Evolutionary conservation across 805 yeast species (phyloP), one percentile per base, ranked within the genome.

Genomic region (Phaffomyces thermotolerans): DNA sequence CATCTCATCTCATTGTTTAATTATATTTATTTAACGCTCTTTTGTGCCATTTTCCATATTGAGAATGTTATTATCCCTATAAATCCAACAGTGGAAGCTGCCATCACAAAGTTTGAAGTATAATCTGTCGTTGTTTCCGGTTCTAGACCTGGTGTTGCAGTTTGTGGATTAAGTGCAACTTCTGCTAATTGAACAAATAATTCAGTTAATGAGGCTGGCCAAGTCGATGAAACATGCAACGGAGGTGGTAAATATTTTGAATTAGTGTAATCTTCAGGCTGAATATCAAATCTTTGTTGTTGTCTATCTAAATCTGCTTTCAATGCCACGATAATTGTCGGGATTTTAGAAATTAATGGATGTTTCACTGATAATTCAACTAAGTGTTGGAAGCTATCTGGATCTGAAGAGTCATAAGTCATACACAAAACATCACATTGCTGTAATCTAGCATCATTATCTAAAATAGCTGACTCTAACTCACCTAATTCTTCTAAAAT

Each of bases 241-340:
- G 99, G 99, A 4, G 93, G 85, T 10, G 81, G 79, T 14, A 93
- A 59, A 45, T 63, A 69, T 6, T 89, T 62, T 6, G 75, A 71
- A 25, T 86, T 68, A 0, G 96, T 81, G 56, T 81, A 89, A 24
- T 78, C 81, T 52, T 93, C 98, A 0, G 99, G 99, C 57, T 87
- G 96, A 6, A 74, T 67, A 43, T 78, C 85, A 33, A 83, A 79
- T 32, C 99, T 64, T 57, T 93, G 99, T 57, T 91, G 97, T 59
- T 90, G 98, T 52, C 95, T 80, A 61, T 93, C 99, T 32, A 88
- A 68, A 63, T 93, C 99, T 0, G 99, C 98, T 58, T 93, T 93
- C 31, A 90, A 67, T 0, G 96, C 99, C 1, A 90, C 97, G 56
- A 82, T 86, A 0, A 93, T 80, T 4, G 83, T 75, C 0, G 99